Conservation (phyloP, 2,329 filamentous ascomycete species). For the Fusarium graminum region DNA sequence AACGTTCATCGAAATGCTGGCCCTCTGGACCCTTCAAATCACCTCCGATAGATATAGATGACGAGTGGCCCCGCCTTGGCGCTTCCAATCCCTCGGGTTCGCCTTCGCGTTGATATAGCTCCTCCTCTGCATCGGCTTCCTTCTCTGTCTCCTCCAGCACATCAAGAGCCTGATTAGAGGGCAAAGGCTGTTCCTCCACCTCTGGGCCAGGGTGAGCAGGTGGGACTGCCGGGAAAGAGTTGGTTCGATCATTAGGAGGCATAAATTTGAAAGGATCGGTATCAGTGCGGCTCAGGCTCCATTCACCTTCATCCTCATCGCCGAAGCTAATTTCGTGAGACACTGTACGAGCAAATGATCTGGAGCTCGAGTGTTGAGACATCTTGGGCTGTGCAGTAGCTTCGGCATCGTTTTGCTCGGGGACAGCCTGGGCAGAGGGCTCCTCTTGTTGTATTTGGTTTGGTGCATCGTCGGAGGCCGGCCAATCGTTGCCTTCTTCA, state of each 20-base stretch:
- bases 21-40: slow-evolving; percentile 58
- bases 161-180: slow-evolving; percentile 65
- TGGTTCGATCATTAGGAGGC: slow-evolving; percentile 68
- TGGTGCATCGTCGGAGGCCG: slow-evolving; percentile 43
- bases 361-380: slow-evolving; percentile 69
- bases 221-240: slow-evolving; percentile 73
- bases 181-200: slow-evolving; percentile 55
- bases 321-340: slow-evolving; percentile 72
- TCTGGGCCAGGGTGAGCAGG: slow-evolving; percentile 52
- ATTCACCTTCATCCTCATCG: slow-evolving; percentile 72
- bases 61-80: slow-evolving; percentile 41
- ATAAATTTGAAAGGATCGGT: slow-evolving; percentile 72
- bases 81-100: slow-evolving; percentile 23
- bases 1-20: slow-evolving; percentile 68
- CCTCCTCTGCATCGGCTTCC: slow-evolving; percentile 60
- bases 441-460: slow-evolving; percentile 23
- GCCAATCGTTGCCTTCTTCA: slow-evolving; percentile 46
- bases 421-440: slow-evolving; percentile 18
- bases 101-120: slow-evolving; percentile 48
- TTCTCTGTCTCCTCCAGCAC: slow-evolving; percentile 67
- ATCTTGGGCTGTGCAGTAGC: slow-evolving; percentile 42
- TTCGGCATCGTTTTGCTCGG: slow-evolving; percentile 31
- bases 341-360: slow-evolving; percentile 74
- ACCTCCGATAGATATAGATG: slow-evolving; percentile 59
- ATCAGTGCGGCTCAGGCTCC: slow-evolving; percentile 64